Conservation (phyloP, 768 basidiomycete genomes). For the Psilocybe sp. region DNA sequence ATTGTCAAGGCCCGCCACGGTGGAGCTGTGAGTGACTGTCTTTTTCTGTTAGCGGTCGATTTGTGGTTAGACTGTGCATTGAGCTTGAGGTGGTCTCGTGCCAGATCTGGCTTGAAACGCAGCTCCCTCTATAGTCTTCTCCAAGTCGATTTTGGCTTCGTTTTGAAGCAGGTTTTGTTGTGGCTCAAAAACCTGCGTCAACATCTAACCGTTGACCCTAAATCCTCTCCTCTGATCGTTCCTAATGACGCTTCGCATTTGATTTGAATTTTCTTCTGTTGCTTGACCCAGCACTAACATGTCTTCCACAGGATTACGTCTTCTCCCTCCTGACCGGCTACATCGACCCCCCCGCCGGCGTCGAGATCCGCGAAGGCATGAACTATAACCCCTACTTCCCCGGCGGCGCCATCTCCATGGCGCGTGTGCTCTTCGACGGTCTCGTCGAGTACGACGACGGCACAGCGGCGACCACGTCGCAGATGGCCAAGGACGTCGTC, state of each 20-base stretch:
- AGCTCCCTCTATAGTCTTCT: too few species aligned
- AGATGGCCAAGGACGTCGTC: conserved; percentile 99
- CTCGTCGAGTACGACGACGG: conserved; percentile 97
- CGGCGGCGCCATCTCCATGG: conserved; percentile 98
- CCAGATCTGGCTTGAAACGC: too few species aligned
- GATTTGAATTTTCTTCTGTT: too few species aligned
- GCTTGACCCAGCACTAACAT: background rate
- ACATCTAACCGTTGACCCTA: too few species aligned
- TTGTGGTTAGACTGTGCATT: background rate
- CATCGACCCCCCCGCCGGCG: conserved; percentile 92
- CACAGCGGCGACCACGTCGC: conserved; percentile 95
- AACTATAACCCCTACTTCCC: conserved; percentile 99
- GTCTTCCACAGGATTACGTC: conserved; percentile 76
- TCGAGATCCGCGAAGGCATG: conserved; percentile 94
- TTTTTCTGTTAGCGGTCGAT: background rate
- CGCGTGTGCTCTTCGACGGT: conserved; percentile 92
- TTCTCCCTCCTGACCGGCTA: conserved; percentile 97
- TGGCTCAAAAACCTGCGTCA: too few species aligned
- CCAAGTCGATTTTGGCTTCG: too few species aligned
- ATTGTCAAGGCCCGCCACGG: conserved; percentile 99
- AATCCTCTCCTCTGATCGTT: too few species aligned
- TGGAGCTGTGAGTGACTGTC: conserved; percentile 68
- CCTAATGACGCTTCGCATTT: too few species aligned
- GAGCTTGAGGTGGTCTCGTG: too few species aligned
- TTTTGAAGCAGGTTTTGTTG: too few species aligned